Evolutionary conservation across 2,329 filamentous ascomycete species (phyloP), one percentile per base, ranked within the genome.

Genomic region (Fusarium setosum): DNA sequence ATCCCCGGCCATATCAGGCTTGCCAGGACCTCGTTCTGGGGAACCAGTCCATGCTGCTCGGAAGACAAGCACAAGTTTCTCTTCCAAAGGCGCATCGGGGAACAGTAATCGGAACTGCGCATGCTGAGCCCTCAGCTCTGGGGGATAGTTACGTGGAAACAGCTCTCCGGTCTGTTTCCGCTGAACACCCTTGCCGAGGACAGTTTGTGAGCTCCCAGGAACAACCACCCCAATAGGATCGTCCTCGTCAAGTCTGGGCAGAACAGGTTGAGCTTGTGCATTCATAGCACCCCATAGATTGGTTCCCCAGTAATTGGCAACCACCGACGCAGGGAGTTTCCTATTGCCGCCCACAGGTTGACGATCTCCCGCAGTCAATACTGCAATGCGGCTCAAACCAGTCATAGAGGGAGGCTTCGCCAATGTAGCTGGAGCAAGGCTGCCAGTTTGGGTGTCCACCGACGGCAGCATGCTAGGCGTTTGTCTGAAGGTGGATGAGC

Each of bases 251-350:
- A 70, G 69, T 21, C 75, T 67, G 5, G 77, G 75, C 15, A 79
- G 59, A 10, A 75, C 68, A 5, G 74, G 76, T 23, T 75, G 72
- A 18, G 67, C 56, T 4, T 71, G 71, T n/a, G 63, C 53, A 32
- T 76, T 70, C 32, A 73, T 63, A 13, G 70, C 62, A 7, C 75
- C 78, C 92, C 94, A 97, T 44, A 94, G 90, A 56, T 89, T 91
- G 72, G 90, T 96, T 48, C 95, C 95, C 95, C 95, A 98, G 56
- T 96, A 86, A 75, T 98, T 98, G 29, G 94, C 94, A 82, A 97
- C 88, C 62, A 97, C 89, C 13, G 93, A 93, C 48, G 92, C 92
- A 1, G 94, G 93, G 78, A 97, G 88, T 20, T 87, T 87, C 38
- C 91, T 88, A n/a, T 85, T 85, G 44, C 83, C 87, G n/a, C 89